Evolutionary conservation across 768 basidiomycete genomes (phyloP).

Genomic region (Tulasnella sp.): DNA sequence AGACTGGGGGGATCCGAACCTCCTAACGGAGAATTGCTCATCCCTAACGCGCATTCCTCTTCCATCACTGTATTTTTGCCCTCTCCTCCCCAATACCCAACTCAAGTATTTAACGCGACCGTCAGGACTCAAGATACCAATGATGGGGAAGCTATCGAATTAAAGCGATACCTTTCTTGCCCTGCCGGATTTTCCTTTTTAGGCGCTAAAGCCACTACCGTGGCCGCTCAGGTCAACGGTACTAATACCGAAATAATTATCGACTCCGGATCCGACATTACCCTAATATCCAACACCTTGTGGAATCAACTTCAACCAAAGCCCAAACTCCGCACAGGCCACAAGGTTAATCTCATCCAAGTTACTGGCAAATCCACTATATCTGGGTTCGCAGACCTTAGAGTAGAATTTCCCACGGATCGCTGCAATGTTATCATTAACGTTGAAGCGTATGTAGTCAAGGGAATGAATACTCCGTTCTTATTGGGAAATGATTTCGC

Average conservation of each 20-base stretch:
- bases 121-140: background rate
- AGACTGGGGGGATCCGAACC: background rate
- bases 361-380: constrained; percentile 30
- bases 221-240: constrained; percentile 24
- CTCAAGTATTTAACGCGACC: background rate
- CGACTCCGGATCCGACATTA: constrained; percentile 18
- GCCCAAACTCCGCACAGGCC: constrained; percentile 36
- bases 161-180: constrained; percentile 33
- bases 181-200: constrained; percentile 40
- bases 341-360: constrained; percentile 17
- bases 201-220: constrained; percentile 37
- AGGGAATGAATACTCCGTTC: constrained; percentile 27
- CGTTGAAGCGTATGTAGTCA: constrained; percentile 10
- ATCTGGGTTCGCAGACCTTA: constrained; percentile 33
- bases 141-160: background rate
- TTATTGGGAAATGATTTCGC: constrained; percentile 35
- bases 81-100: background rate
- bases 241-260: background rate
- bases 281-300: constrained; percentile 28
- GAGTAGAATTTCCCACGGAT: background rate
- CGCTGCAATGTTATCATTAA: background rate
- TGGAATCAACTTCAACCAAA: constrained; percentile 16
- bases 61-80: background rate
- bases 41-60: background rate
- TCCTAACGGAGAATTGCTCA: background rate